Evolutionary conservation across 1,284 basidiomycete genomes (phyloP).

Genomic region (Rhodotorula mucilaginosa): DNA sequence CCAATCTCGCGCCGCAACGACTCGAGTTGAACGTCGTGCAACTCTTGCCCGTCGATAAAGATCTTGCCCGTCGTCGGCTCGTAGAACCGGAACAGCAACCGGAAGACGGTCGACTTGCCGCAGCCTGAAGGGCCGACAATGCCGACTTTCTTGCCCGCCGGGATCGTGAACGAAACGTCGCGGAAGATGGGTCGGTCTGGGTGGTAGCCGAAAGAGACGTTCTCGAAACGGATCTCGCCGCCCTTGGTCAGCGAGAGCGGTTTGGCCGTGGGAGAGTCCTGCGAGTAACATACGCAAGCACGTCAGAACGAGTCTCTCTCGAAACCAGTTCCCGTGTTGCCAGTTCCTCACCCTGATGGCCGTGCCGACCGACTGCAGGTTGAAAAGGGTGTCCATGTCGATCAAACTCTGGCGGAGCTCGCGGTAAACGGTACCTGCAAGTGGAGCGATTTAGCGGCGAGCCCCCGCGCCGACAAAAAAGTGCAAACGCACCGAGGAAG

Average conservation of each 20-base stretch:
- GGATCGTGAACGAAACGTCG: constrained; percentile 84
- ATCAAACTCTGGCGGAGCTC: constrained; percentile 91
- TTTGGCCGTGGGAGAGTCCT: constrained; percentile 68
- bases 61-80: constrained; percentile 78
- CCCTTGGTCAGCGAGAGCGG: constrained; percentile 66
- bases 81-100: constrained; percentile 92
- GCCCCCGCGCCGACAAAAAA: too few species aligned
- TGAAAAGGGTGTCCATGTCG: constrained; percentile 96
- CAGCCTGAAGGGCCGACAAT: constrained; percentile 96
- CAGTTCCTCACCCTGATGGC: constrained; percentile 63
- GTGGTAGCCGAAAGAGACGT: constrained; percentile 89
- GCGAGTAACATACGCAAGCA: neutral
- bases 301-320: neutral
- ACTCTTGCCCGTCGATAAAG: constrained; percentile 80
- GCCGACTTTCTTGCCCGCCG: constrained; percentile 91
- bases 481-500: constrained; percentile 66
- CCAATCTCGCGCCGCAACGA: constrained; percentile 76
- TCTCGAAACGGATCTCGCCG: constrained; percentile 87
- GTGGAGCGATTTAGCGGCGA: neutral
- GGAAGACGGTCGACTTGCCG: constrained; percentile 96
- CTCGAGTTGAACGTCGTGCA: constrained; percentile 68
- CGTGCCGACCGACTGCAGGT: constrained; percentile 78
- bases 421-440: constrained; percentile 73
- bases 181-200: constrained; percentile 85
- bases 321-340: too few species aligned